These are phyloP conservation scores for Leishmania arabica DNA, from an alignment of 208 protist species.

Conservation along the genomic window DNA sequence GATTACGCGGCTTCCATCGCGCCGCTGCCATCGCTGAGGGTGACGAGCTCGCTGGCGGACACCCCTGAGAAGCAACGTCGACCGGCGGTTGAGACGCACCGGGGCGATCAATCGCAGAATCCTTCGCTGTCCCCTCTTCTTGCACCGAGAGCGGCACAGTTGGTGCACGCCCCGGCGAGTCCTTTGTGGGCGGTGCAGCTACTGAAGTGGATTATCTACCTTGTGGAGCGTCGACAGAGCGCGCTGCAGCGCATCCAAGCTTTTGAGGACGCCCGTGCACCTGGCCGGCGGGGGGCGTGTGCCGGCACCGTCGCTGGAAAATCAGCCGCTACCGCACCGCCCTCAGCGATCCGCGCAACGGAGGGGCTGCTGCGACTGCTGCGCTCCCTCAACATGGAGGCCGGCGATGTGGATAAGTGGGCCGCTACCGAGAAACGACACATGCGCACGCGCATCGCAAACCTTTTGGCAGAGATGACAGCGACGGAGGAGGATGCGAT, in stretches of 20 bases:
- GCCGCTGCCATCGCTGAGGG: neutral
- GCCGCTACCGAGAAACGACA: conserved; percentile 20
- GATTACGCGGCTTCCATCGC: neutral
- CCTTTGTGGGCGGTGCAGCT: conserved; percentile 15
- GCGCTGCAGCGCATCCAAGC: conserved; percentile 23
- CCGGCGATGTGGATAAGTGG: conserved; percentile 10
- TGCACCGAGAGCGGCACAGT: conserved; percentile 4
- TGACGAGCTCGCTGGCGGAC: neutral
- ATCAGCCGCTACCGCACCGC: neutral
- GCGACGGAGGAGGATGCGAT: conserved; percentile 19
- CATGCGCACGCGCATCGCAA: conserved; percentile 20
- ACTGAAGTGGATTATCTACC: conserved; percentile 31
- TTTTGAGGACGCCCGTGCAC: conserved; percentile 25
- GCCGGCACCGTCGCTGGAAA: neutral
- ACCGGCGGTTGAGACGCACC: neutral
- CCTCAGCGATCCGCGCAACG: conserved; percentile 3
- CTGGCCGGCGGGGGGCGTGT: conserved; percentile 5
- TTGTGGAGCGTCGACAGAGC: conserved; percentile 14
- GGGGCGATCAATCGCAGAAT: neutral
- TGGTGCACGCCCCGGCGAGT: neutral
- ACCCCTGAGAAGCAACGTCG: conserved; percentile 17
- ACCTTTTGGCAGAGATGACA: conserved; percentile 29
- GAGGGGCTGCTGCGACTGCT: conserved; percentile 19
- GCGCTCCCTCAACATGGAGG: conserved; percentile 13
- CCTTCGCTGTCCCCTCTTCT: conserved; percentile 2